Conservation (phyloP, 2,329 filamentous ascomycete genomes). For the Nothopassalora personata region DNA sequence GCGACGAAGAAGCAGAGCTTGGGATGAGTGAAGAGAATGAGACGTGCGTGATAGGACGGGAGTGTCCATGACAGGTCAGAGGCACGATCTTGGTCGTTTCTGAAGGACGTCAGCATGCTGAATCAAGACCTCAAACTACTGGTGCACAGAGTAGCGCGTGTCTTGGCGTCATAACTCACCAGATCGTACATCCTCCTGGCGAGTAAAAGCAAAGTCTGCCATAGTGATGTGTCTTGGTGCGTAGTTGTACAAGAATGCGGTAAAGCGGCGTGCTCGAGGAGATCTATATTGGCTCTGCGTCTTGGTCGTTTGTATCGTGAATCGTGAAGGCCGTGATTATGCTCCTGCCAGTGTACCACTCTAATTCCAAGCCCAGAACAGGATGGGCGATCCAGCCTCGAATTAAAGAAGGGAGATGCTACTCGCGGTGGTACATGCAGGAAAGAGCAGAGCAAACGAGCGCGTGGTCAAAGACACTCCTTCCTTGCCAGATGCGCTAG, state of each 20-base stretch:
- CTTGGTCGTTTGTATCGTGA: constrained; percentile 5
- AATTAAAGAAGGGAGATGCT: neutral
- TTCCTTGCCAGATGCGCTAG: neutral
- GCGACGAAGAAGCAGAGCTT: constrained; percentile 23
- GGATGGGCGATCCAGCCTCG: neutral
- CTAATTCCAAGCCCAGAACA: neutral
- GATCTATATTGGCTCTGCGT: neutral
- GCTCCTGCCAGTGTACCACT: neutral
- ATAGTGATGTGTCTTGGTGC: constrained; percentile 14
- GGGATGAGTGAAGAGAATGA: constrained; percentile 74
- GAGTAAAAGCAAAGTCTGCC: constrained; percentile 33
- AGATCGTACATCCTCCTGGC: constrained; percentile 28
- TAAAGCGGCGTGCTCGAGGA: neutral
- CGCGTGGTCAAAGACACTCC: neutral
- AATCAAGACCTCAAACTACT: no score
- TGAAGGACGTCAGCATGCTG: constrained; percentile 8
- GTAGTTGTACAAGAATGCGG: neutral
- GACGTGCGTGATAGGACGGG: constrained; percentile 83
- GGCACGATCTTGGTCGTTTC: constrained; percentile 63
- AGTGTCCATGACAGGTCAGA: constrained; percentile 90
- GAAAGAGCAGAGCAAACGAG: neutral
- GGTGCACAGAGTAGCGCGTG: neutral
- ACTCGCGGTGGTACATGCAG: neutral
- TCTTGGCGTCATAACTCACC: constrained; percentile 15
- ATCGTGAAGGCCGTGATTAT: constrained; percentile 21